Evolutionary conservation across 345 rosid genomes (phyloP), one percentile per base, ranked within the genome.

Genomic region (Lepidium didymum): DNA sequence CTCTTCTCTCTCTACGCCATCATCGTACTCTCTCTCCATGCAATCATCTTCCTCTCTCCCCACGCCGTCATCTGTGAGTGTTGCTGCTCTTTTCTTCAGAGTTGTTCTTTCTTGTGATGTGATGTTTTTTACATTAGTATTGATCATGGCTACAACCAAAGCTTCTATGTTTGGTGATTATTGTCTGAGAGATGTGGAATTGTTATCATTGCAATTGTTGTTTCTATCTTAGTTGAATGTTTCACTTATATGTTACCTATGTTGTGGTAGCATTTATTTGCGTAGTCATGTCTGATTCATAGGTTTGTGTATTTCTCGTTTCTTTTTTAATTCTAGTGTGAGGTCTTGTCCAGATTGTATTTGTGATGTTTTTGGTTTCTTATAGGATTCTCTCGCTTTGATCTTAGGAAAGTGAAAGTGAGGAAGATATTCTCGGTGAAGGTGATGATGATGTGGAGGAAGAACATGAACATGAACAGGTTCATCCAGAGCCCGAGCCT

Each of bases 391-490:
- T 75, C 37, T 54, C 8, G 35, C 1, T 55, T 44, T 75, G 69
- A 55, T 62, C 62, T 71, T 83, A 91, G 97, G 96, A 91, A 52
- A 83, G 85, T 72, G 97, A 87, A 66, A 91, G 93, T 54, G 97
- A 91, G 64, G 97, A 91, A 56, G 96, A 88, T 23, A 70, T 80
- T 70, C 80, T 86, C 49, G 88, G 83, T 42, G 97, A 86, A 68
- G 90, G 89, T 62, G 91, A 88, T 83, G 96, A 86, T 54, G 96
- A 88, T 16, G 74, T 81, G 27, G 96, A 88, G 55, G 96, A 88
- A 59, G 90, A 86, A 40, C 86, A 83, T 41, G 94, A 85, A 5
- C 81, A 80, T 62, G 97, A 84, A 47, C 77, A 78, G 21, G 79
- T 65, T 29, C 80, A 64, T 45, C 72, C 64, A 10, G 81, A 69